These are phyloP conservation scores for Gymnopus androsaceus DNA, from an alignment of 1,284 basidiomycete genomes.

Conservation along the genomic window DNA sequence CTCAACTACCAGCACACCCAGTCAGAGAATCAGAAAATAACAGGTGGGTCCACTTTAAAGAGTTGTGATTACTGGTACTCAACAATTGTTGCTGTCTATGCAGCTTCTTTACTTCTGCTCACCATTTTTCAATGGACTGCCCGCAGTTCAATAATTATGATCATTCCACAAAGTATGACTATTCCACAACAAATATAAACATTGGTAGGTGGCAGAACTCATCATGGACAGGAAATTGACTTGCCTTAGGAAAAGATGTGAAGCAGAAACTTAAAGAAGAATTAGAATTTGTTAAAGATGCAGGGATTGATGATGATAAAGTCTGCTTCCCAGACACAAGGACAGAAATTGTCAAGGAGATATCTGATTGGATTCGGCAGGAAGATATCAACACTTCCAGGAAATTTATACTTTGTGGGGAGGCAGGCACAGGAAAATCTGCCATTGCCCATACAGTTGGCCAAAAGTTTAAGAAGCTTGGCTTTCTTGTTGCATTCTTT, in stretches of 20 bases:
- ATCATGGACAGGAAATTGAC: not conserved
- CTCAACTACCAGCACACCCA: too few relatives aligned
- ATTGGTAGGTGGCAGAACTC: not conserved
- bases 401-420: constrained; percentile 15
- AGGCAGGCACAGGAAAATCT: constrained; percentile 22
- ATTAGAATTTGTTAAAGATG: not conserved
- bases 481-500: constrained; percentile 17
- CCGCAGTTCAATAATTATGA: not conserved
- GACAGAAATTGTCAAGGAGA: constrained; percentile 16
- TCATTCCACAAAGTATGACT: not conserved
- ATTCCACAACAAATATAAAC: not conserved
- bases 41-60: too few relatives aligned
- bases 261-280: constrained; percentile 4
- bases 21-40: too few relatives aligned
- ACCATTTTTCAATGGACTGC: not conserved
- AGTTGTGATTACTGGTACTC: too few relatives aligned
- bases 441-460: constrained; percentile 25
- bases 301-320: constrained; percentile 5
- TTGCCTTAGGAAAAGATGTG: not conserved
- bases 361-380: constrained; percentile 17
- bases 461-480: constrained; percentile 2
- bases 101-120: constrained; percentile 6
- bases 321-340: constrained; percentile 20
- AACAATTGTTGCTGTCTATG: too few relatives aligned
- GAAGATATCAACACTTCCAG: not conserved